Percentiles rank a stretch among this genome's conserved stretches.
These are phyloP conservation scores for Neocatenulostroma microsporum DNA, from an alignment of 2,329 filamentous ascomycete genomes.

Conservation along the genomic window DNA sequence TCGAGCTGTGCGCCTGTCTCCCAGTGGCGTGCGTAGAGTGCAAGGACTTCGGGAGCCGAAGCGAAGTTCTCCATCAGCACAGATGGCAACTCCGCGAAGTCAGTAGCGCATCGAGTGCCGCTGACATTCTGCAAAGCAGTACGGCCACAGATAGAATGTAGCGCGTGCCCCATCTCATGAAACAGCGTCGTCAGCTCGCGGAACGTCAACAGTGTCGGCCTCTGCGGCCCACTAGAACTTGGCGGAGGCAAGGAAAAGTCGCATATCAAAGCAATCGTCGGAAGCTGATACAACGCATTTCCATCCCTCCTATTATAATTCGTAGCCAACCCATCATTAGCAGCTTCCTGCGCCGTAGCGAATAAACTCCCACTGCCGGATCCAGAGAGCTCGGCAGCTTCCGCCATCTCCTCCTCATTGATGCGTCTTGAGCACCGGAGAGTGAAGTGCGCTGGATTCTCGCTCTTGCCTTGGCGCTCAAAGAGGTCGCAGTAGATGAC, in stretches of 20 bases:
- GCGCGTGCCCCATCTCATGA: constrained; percentile 97
- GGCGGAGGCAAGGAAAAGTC: constrained; percentile 59
- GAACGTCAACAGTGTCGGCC: constrained; percentile 69
- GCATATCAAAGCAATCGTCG: constrained; percentile 90
- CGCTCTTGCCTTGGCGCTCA: constrained; percentile 76
- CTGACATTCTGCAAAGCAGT: constrained; percentile 89
- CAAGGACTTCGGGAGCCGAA: constrained; percentile 71
- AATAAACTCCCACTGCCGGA: constrained; percentile 48
- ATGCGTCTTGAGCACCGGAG: constrained; percentile 91
- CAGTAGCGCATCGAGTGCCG: constrained; percentile 89
- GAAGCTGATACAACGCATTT: constrained; percentile 69
- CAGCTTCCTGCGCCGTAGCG: constrained; percentile 54
- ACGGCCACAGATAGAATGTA: constrained; percentile 88
- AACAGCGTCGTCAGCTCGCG: constrained; percentile 89
- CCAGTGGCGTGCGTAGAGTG: constrained; percentile 83
- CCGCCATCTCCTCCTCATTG: constrained; percentile 63
- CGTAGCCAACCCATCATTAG: constrained; percentile 81
- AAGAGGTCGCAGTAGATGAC: constrained; percentile 97
- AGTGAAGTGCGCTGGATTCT: constrained; percentile 94
- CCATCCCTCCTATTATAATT: constrained; percentile 42
- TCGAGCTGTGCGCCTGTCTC: constrained; percentile 75
- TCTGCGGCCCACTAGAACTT: constrained; percentile 39
- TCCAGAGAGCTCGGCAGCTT: constrained; percentile 51
- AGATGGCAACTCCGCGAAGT: constrained; percentile 91
- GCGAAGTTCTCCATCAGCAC: constrained; percentile 98